Evolutionary conservation across 257 asterid genomes (phyloP).

Genomic region (Gentiana macrophylla): DNA sequence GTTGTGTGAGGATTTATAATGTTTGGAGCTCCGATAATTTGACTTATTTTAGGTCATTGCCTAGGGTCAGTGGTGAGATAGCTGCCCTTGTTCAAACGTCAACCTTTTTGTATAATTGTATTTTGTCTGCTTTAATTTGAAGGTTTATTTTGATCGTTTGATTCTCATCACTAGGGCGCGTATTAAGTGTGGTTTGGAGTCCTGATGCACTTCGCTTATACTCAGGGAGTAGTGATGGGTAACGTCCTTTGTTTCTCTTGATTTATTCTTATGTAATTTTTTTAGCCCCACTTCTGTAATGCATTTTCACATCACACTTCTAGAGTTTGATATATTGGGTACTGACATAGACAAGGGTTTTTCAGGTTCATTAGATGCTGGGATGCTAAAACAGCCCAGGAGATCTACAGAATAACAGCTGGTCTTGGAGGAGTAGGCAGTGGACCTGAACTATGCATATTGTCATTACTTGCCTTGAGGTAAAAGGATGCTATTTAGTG

Average conservation of each 20-base stretch:
- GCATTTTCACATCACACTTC: neutral
- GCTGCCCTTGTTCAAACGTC: constrained; percentile 10
- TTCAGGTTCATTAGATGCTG: constrained; percentile 81
- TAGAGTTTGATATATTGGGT: constrained; percentile 4
- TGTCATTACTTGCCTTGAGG: constrained; percentile 84
- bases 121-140: constrained; percentile 2
- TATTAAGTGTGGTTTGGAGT: constrained; percentile 83
- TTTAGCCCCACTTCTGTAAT: too few relatives aligned
- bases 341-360: neutral
- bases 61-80: constrained; percentile 92
- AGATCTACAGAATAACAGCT: constrained; percentile 74
- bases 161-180: constrained; percentile 39
- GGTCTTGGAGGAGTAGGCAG: constrained; percentile 66
- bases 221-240: constrained; percentile 96
- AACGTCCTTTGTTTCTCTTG: constrained; percentile 9
- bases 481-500: constrained; percentile 8
- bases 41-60: constrained; percentile 41
- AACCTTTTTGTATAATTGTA: neutral
- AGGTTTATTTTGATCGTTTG: neutral
- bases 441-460: constrained; percentile 69
- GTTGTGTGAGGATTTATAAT: constrained; percentile 66
- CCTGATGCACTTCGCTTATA: constrained; percentile 58
- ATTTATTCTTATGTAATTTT: neutral
- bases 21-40: constrained; percentile 36
- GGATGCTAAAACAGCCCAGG: constrained; percentile 57